Conservation (phyloP, 148 eudicot species). For the Chenopodium album region DNA sequence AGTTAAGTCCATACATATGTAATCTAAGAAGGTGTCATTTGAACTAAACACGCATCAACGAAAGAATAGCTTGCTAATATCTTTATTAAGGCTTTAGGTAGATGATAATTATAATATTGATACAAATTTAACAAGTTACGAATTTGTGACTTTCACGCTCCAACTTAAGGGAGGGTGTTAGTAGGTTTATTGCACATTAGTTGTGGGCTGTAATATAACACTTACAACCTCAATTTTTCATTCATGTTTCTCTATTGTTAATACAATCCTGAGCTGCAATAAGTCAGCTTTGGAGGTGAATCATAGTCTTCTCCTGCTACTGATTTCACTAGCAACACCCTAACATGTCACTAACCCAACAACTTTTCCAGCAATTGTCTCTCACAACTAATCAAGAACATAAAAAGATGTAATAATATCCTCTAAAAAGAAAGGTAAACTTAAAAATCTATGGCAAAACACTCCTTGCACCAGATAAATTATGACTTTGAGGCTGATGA, state of each 20-base stretch:
- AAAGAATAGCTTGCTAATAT: too few species aligned
- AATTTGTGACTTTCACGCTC: too few species aligned
- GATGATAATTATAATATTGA: too few species aligned
- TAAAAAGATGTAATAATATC: neutral
- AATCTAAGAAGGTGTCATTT: too few species aligned
- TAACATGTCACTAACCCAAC: neutral
- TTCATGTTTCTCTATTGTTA: neutral
- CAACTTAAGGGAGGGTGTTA: too few species aligned
- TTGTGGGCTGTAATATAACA: neutral
- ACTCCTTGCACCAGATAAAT: slow-evolving; percentile 6
- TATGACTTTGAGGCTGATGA: slow-evolving; percentile 19
- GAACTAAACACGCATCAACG: too few species aligned
- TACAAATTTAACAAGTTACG: too few species aligned
- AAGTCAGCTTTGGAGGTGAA: neutral
- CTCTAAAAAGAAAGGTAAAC: neutral
- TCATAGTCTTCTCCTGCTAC: neutral
- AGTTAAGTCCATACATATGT: too few species aligned
- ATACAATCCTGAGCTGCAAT: neutral
- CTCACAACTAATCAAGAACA: neutral
- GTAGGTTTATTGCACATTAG: too few species aligned
- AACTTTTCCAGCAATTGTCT: neutral
- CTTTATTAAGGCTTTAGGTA: too few species aligned
- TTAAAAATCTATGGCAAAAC: slow-evolving; percentile 6
- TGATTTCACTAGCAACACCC: neutral
- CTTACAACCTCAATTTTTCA: neutral